Base-by-base conservation (phyloP, 2,329 filamentous ascomycete genomes). In the Tolypocladium guangdongense region DNA sequence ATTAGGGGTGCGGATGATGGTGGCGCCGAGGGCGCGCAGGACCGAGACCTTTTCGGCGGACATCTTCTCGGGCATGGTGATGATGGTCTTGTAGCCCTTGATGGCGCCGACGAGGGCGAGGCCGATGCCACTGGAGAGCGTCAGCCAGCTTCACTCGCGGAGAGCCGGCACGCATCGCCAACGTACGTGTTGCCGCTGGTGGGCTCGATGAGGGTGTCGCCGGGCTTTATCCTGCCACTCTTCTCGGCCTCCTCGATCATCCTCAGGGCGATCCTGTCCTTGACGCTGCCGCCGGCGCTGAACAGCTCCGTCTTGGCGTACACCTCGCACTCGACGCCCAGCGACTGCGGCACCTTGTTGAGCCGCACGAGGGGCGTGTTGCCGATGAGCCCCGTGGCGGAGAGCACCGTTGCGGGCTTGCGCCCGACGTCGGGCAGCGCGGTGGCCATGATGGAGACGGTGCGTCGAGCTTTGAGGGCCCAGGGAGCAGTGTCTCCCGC, bases 61-160 rank as follows among this genome's bases (percentile, higher is more conserved):
- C 93, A 99, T 99, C 78, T 99, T 99, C 75, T 99, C 93, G 51
- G 93, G 93, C 47, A 99, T 82, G 12, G 93, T 99, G 70, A 99
- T 99, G 73, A 99, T 97, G 41, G 91, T 95, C 73, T 92, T 92
- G 79, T 97, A 99, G 60, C 91, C 92, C 76, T 96, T 97, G 65
- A 99, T 88, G 18, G 93, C 93, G 54, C 83, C 92, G 20, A 97
- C 92, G 36, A 99, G 83, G 32, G 93, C 93, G 41, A 99, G 79
- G 24, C 93, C 93, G 60, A 99, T 99, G 60, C 93, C 93, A 54
- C 76, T 78, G 52, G 2, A 20, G 0, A 36, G 14, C 73, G 7
- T 39, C 20, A 52, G 60, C 72, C 57, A 63, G 52, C 8, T 32
- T 18, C 1, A n/a, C n/a, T n/a, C 8, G 7, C 27, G 43, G 22